Conservation (phyloP, 306 rosid species). For the Prunus salicina region DNA sequence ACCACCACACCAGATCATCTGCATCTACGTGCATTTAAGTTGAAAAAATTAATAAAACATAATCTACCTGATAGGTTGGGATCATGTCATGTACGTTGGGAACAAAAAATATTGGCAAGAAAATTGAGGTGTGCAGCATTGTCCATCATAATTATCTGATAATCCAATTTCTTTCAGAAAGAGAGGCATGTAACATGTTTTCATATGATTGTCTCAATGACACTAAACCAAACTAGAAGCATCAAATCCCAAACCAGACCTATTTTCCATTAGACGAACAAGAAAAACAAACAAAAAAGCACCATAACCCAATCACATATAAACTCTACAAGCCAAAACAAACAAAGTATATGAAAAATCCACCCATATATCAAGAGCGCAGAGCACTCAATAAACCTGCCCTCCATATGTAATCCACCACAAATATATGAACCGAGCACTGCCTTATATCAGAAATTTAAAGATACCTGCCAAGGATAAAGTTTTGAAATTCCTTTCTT, state of each 20-base stretch:
- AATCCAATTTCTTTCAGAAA: too few species aligned
- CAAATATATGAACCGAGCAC: neutral
- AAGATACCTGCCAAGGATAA: conserved; percentile 85
- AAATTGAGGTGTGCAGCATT: neutral
- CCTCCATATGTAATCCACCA: neutral
- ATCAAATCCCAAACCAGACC: neutral
- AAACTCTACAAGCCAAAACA: neutral
- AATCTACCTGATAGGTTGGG: neutral
- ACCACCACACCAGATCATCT: neutral
- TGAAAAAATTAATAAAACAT: neutral
- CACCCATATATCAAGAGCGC: neutral
- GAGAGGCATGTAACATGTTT: too few species aligned
- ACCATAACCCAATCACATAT: neutral
- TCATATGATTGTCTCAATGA: too few species aligned
- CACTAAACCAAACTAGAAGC: neutral
- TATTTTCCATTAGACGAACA: neutral
- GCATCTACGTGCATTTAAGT: neutral
- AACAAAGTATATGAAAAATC: neutral
- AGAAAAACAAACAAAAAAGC: neutral
- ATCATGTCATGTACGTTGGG: neutral
- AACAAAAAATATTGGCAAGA: neutral
- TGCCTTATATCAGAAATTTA: conserved; percentile 11
- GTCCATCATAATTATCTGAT: neutral
- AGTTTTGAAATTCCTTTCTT: conserved; percentile 80
- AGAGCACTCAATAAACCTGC: neutral